phyloP scores from a whole-genome alignment of 2,329 filamentous ascomycete genomes.

The Alternaria infectoria region DNA sequence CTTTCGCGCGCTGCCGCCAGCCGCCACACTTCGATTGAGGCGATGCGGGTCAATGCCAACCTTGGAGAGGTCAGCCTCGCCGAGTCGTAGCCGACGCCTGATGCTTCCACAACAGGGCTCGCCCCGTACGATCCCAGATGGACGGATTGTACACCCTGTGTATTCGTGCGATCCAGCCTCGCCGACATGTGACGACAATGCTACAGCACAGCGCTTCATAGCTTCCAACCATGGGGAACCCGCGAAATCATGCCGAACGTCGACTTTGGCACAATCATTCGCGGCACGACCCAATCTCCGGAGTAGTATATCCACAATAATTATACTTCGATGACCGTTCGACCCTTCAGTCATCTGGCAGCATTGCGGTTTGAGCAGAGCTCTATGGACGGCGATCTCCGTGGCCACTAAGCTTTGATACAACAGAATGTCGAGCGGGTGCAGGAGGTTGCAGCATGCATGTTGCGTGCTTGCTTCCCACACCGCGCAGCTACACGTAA shows the following conservation, averaged over 20 bases:
- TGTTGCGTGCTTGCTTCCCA: slow-evolving; percentile 13
- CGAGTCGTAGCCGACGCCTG: slow-evolving; percentile 2
- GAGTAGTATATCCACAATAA: neutral
- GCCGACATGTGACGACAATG: neutral
- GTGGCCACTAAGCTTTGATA: neutral
- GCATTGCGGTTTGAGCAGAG: neutral
- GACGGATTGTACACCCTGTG: neutral
- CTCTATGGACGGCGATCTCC: neutral
- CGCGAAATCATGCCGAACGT: neutral
- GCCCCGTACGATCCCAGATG: neutral
- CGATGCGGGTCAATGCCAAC: neutral
- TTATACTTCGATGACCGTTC: neutral
- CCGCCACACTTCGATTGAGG: neutral
- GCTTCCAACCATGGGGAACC: neutral
- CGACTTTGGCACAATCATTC: neutral
- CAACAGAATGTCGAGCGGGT: neutral
- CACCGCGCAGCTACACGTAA: neutral
- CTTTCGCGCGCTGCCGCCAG: neutral
- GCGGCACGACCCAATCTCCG: neutral
- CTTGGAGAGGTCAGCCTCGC: neutral
- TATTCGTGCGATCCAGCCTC: neutral
- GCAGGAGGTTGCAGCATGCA: slow-evolving; percentile 19
- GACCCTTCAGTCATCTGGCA: neutral
- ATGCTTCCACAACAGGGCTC: slow-evolving; percentile 1
- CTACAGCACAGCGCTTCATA: neutral